These are phyloP conservation scores for Penicillium fimorum DNA, from an alignment of 495 filamentous ascomycete genomes.

Conservation along the genomic window DNA sequence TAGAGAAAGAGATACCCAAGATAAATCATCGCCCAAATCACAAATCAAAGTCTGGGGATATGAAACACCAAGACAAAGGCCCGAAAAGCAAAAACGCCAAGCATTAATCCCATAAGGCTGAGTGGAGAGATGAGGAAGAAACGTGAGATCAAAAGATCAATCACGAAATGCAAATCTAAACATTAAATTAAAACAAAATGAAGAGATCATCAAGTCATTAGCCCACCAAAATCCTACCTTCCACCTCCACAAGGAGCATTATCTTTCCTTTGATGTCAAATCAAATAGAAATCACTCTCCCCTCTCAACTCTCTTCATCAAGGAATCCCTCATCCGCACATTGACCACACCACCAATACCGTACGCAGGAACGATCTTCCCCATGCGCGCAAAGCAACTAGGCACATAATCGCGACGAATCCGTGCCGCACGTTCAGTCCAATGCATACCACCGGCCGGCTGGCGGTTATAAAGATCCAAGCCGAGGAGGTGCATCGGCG, in stretches of 20 bases:
- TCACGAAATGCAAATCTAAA: conserved; percentile 4
- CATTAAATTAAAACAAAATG: conserved; percentile 1
- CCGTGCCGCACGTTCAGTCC: conserved; percentile 58
- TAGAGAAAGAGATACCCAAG: not conserved
- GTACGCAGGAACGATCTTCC: conserved; percentile 91
- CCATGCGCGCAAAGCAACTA: conserved; percentile 77
- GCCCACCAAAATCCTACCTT: not conserved
- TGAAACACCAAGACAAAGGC: not conserved
- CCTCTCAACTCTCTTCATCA: conserved; percentile 54
- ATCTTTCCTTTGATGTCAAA: not conserved
- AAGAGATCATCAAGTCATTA: conserved; percentile 8
- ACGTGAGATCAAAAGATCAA: not conserved
- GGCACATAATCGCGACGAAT: conserved; percentile 75
- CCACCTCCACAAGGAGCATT: not conserved
- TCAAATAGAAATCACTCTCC: not conserved
- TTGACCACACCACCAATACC: conserved; percentile 91
- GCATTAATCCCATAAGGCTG: conserved; percentile 3
- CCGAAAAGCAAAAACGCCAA: not conserved
- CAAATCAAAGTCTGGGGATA: not conserved
- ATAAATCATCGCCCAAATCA: not conserved
- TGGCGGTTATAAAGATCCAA: conserved; percentile 85
- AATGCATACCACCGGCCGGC: conserved; percentile 43
- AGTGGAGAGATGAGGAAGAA: conserved; percentile 7
- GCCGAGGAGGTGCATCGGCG: conserved; percentile 84
- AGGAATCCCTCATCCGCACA: conserved; percentile 60